phyloP scores from a whole-genome alignment of 2,329 filamentous ascomycete genomes.

The Gnomoniopsis smithogilvyi region DNA sequence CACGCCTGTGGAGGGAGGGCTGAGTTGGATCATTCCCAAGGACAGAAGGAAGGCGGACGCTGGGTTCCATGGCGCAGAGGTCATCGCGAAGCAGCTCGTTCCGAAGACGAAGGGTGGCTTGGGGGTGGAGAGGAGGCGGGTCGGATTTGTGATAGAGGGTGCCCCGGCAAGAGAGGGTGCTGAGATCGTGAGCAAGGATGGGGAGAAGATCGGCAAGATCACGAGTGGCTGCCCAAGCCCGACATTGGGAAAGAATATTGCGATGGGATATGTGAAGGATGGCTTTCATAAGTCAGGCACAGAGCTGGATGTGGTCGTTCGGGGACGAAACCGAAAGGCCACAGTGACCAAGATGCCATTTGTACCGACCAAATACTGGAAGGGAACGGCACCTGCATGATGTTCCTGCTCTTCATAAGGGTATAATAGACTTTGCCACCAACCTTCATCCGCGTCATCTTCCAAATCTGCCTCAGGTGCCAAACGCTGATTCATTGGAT shows the following conservation, averaged over 20 bases:
- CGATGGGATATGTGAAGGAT: conserved; percentile 88
- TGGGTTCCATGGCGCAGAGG: conserved; percentile 81
- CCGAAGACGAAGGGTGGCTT: conserved; percentile 68
- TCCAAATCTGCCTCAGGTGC: too few relatives aligned
- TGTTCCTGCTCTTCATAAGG: too few relatives aligned
- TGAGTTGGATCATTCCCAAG: conserved; percentile 80
- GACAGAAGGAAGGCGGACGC: conserved; percentile 62
- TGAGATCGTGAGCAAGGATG: conserved; percentile 64
- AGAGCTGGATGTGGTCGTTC: conserved; percentile 72
- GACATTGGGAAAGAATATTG: conserved; percentile 83
- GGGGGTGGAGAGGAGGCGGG: conserved; percentile 68
- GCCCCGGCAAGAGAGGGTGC: conserved; percentile 89
- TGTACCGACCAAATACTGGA: conserved; percentile 74
- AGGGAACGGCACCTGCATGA: conserved; percentile 28
- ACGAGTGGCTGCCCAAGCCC: conserved; percentile 92
- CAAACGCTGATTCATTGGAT: too few relatives aligned
- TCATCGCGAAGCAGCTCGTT: conserved; percentile 74
- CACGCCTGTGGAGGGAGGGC: conserved; percentile 55
- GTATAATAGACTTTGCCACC: background rate
- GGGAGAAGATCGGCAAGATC: conserved; percentile 69
- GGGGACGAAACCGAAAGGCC: conserved; percentile 73
- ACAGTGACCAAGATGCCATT: conserved; percentile 88
- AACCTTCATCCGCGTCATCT: background rate
- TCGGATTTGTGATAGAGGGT: conserved; percentile 80
- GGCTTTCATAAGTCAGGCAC: conserved; percentile 82